Base-by-base conservation (phyloP, 208 protist species). In the Phytomonas sp. region DNA sequence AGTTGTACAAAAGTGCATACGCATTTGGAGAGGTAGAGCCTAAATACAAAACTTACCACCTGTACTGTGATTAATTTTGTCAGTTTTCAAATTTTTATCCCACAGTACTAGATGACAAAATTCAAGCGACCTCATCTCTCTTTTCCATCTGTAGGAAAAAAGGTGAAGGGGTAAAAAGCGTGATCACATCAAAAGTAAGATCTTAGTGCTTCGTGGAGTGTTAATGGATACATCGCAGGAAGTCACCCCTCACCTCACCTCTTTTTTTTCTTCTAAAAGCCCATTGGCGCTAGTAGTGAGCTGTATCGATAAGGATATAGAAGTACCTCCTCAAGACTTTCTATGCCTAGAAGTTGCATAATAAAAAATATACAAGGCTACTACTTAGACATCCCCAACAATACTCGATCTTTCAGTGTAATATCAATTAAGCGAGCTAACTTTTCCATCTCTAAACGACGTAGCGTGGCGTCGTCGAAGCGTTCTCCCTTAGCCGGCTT, bases 351-450 rank as follows among this genome's bases (percentile, higher is more conserved):
- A 56, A 56, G 16, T 56, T 56, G 26, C 45, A 56, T 56, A 19
- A 3, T 26, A 56, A 56, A 56, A 56, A 56, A 56, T 19, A 19
- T 23, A 56, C 23, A 26, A 56, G 8, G 19, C 5, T 19, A 5
- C 45, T 56, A 56, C 0, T 37, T 37, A 8, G 45, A 12, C 19
- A 56, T 56, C 16, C 62, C 80, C 34, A 97, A 79, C n/a, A 97
- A 75, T 19, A 90, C 81, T 68, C 93, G 86, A 79, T 96, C 92
- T 82, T 96, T 97, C 71, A 93, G 63, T 8, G 91, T 95, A 30
- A 97, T 84, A 62, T 94, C 94, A 66, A 98, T 82, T 31, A 98
- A 73, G 40, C 86, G 83, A 31, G 91, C 83, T 49, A 97, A 78
- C 78, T 98, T 98, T 32, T 94, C 85, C 70, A 93, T 73, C 77